Evolutionary conservation across 164 flowering plant genomes (phyloP), one percentile per base, ranked within the genome.

Genomic region (Vitis amurensis): DNA sequence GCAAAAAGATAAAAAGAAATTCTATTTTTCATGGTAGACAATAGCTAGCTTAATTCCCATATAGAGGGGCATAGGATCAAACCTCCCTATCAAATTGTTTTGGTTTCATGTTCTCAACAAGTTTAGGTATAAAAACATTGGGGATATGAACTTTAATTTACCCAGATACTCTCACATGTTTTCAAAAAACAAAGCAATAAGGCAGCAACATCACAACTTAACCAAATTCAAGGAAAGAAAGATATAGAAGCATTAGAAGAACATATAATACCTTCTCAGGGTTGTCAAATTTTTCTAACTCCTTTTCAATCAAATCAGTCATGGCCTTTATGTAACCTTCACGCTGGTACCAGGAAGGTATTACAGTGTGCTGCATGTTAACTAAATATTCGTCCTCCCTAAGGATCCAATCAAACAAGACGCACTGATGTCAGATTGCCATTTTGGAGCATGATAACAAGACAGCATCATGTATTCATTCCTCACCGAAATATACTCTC

Each of bases 321-420:
- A 95, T 95, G 67, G 98, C 90, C 64, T 84, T 95, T 58, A 93
- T 90, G 75, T 95, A 95, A 73, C 99, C 99, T 82, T 89, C 97
- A n/a, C 99, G 93, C 69, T 95, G 98, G 73, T 95, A 95, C 99
- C 99, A 95, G 51, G 99, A 95, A 71, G 98, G 99, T 61, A 95
- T 95, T 19, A 95, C 97, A 4, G 98, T 93, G 78, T 93, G 98
- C 76, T 93, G 99, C 98, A 95, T 93, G 84, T 95, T 95, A 59
- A 91, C 97, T 68, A 95, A 84, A 80, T 95, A 93, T 68, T 93
- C 98, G 74, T 95, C 99, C 81, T 91, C 97, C 89, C 99, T 95
- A 72, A 58, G 23, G 50, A 75, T 68, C 31, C 52, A 77, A 71
- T 37, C 23, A 23, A 75, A 62, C 53, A 59, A 50, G 37, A 71